phyloP scores from a whole-genome alignment of 768 basidiomycete species.

The Mycena galopus region DNA sequence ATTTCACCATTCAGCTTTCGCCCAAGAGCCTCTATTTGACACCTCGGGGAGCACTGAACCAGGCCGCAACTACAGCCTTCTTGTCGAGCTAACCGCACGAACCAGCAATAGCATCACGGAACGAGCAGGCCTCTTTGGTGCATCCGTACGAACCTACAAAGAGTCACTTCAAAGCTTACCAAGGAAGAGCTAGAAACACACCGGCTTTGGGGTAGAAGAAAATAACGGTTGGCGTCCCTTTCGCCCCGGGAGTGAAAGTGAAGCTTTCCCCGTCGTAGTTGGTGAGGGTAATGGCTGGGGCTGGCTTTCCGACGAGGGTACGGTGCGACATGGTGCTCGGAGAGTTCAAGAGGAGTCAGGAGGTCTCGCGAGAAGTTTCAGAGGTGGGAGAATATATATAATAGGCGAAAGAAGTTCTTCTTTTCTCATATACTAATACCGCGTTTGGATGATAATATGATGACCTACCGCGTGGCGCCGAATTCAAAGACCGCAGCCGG shows the following conservation, averaged over 20 bases:
- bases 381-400: neutral
- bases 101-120: conserved; percentile 84
- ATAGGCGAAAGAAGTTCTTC: conserved; percentile 6
- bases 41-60: conserved; percentile 49
- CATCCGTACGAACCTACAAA: conserved; percentile 77
- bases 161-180: neutral
- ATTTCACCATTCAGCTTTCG: conserved; percentile 59
- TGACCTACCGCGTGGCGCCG: neutral
- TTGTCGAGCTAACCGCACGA: conserved; percentile 57
- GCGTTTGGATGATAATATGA: neutral
- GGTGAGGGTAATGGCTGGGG: conserved; percentile 74
- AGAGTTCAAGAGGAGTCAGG: no score
- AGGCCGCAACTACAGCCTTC: conserved; percentile 60
- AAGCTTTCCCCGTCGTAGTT: conserved; percentile 74
- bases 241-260: conserved; percentile 69
- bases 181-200: conserved; percentile 37
- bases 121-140: conserved; percentile 85
- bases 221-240: conserved; percentile 71
- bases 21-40: conserved; percentile 69
- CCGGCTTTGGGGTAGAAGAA: conserved; percentile 87
- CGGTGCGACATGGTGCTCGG: conserved; percentile 56
- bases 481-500: neutral
- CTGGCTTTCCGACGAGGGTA: conserved; percentile 71
- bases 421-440: no score
- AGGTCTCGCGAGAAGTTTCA: neutral